Conservation (phyloP, 208 protist species). For the Crithidia bombi region DNA sequence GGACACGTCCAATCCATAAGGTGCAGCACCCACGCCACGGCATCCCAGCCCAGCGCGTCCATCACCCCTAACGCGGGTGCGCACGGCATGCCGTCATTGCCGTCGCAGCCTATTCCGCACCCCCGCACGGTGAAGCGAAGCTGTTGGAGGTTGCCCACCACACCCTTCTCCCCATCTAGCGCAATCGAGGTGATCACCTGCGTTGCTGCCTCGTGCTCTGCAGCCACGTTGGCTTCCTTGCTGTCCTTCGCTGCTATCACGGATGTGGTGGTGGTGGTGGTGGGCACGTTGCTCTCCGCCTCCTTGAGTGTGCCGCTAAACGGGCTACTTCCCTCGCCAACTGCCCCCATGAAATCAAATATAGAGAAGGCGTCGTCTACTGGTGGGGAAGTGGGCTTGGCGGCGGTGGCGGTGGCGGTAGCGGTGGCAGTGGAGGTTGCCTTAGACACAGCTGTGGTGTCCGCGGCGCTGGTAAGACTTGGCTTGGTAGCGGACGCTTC, state of each 20-base stretch:
- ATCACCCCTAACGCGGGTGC: constrained; percentile 22
- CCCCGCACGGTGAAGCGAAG: constrained; percentile 23
- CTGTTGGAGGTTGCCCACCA: constrained; percentile 11
- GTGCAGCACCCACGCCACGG: constrained; percentile 30
- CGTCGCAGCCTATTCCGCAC: not conserved
- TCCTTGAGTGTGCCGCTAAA: constrained; percentile 11
- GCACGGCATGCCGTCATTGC: not conserved
- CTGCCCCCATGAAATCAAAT: constrained; percentile 32
- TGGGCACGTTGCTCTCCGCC: constrained; percentile 1
- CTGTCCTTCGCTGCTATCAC: not conserved
- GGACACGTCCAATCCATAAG: constrained; percentile 38
- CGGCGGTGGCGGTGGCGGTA: not conserved
- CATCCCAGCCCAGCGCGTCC: constrained; percentile 35
- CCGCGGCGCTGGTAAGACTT: not conserved
- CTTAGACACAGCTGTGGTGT: not conserved
- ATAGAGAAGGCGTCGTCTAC: constrained; percentile 24
- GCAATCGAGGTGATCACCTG: constrained; percentile 21
- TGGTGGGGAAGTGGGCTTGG: not conserved
- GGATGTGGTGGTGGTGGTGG: not conserved
- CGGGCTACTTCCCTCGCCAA: not conserved
- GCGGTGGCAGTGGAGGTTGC: not conserved
- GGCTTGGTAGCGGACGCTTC: not conserved
- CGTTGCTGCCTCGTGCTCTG: not conserved
- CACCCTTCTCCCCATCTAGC: constrained; percentile 7
- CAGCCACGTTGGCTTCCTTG: not conserved